Evolutionary conservation across 2,329 filamentous ascomycete genomes (phyloP).

Genomic region (Fusarium nematophilum): DNA sequence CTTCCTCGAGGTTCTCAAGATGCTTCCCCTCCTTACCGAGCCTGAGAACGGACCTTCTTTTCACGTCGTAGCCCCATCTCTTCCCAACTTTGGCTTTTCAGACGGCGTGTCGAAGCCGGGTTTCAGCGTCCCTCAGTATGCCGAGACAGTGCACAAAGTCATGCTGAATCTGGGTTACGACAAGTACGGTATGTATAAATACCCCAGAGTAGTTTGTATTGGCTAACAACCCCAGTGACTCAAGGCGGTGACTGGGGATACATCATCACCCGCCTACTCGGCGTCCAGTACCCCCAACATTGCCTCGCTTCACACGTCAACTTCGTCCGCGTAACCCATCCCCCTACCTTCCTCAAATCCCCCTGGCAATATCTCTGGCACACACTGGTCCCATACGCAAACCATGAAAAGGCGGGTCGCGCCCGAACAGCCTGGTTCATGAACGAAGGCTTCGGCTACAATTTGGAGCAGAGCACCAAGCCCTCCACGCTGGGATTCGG

Average conservation of each 20-base stretch:
- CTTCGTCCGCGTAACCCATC: constrained; percentile 64
- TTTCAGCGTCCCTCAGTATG: constrained; percentile 50
- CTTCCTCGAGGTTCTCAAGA: constrained; percentile 73
- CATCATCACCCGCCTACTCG: constrained; percentile 71
- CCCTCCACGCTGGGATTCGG: constrained; percentile 79
- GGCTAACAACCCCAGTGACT: constrained; percentile 46
- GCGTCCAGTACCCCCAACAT: constrained; percentile 69
- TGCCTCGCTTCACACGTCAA: constrained; percentile 57
- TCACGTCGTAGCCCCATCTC: constrained; percentile 67
- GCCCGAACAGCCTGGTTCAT: constrained; percentile 68
- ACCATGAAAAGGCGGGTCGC: constrained; percentile 53
- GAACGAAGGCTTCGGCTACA: constrained; percentile 58
- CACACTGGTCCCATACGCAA: constrained; percentile 63
- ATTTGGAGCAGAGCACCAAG: constrained; percentile 64
- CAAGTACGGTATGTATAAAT: constrained; percentile 45
- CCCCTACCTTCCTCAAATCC: constrained; percentile 61
- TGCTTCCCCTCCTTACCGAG: constrained; percentile 62
- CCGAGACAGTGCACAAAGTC: constrained; percentile 72
- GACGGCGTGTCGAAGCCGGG: constrained; percentile 45
- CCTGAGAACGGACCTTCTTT: constrained; percentile 56
- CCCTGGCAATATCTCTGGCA: constrained; percentile 67
- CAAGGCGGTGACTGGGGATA: constrained; percentile 80
- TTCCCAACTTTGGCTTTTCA: constrained; percentile 64
- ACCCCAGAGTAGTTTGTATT: neutral
- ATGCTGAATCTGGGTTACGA: constrained; percentile 74